phyloP scores from a whole-genome alignment of 1,139 yeast species.

The Hansenula anomala region DNA sequence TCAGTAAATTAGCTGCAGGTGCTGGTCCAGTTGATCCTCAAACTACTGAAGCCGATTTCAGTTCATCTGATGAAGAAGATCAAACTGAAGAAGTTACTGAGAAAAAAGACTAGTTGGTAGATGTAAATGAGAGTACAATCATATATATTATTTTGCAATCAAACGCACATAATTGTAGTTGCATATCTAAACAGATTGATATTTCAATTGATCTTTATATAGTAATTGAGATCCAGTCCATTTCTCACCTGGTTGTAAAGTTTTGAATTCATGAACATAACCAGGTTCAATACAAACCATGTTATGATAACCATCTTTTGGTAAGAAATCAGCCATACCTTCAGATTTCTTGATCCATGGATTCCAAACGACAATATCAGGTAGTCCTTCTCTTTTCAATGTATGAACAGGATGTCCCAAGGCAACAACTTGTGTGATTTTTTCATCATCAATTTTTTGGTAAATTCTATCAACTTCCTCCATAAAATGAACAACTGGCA shows the following conservation, averaged over 20 bases:
- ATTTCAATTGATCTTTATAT: conserved; percentile 31
- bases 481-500: conserved; percentile 66
- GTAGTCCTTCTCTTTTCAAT: conserved; percentile 60
- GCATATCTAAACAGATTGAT: conserved; percentile 28
- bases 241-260: conserved; percentile 57
- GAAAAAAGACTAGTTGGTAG: neutral
- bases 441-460: conserved; percentile 49
- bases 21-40: conserved; percentile 24
- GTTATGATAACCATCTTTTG: conserved; percentile 73
- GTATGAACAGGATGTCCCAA: conserved; percentile 67
- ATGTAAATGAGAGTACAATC: too few relatives aligned
- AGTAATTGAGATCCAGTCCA: conserved; percentile 69
- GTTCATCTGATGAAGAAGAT: conserved; percentile 23
- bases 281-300: conserved; percentile 98
- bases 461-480: conserved; percentile 87
- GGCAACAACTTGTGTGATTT: conserved; percentile 59
- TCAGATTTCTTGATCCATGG: conserved; percentile 85
- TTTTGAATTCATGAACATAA: conserved; percentile 63
- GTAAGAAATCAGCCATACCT: conserved; percentile 83
- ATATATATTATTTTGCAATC: neutral
- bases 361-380: conserved; percentile 95
- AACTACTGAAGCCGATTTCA: conserved; percentile 28
- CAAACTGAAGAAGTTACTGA: neutral
- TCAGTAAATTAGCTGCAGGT: conserved; percentile 24
- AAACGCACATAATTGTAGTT: neutral